Evolutionary conservation across 768 basidiomycete genomes (phyloP).

Genomic region (Lactarius pseudohatsudake): DNA sequence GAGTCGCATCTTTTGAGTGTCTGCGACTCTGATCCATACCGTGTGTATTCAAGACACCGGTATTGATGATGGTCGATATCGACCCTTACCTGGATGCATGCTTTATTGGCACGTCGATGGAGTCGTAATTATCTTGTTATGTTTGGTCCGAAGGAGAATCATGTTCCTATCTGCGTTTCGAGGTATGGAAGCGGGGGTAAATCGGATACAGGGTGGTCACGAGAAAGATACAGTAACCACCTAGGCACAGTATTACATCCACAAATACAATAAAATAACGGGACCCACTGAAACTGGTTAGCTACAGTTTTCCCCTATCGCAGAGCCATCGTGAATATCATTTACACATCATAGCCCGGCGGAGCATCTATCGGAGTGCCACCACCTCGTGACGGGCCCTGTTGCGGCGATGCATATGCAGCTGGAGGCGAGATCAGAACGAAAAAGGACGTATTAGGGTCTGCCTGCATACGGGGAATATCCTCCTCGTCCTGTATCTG

Average conservation of each 20-base stretch:
- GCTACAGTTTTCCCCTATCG: neutral
- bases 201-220: neutral
- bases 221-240: constrained; percentile 1
- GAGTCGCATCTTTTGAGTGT: neutral
- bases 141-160: neutral
- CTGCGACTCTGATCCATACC: neutral
- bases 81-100: neutral
- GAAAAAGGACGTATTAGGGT: neutral
- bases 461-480: constrained; percentile 58
- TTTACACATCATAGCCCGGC: constrained; percentile 33
- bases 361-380: constrained; percentile 33
- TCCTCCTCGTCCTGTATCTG: constrained; percentile 58
- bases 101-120: neutral
- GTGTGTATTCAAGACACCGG: neutral
- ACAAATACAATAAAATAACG: neutral
- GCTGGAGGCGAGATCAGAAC: constrained; percentile 20
- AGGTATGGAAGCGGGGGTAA: neutral
- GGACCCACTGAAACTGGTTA: constrained; percentile 18
- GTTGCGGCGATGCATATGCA: constrained; percentile 29
- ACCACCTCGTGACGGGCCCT: constrained; percentile 20
- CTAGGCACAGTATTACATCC: constrained; percentile 12
- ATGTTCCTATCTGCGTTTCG: neutral
- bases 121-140: neutral
- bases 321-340: constrained; percentile 1
- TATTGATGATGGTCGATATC: neutral